Conservation (phyloP, 1,284 basidiomycete genomes). For the Chondrostereum purpureum region DNA sequence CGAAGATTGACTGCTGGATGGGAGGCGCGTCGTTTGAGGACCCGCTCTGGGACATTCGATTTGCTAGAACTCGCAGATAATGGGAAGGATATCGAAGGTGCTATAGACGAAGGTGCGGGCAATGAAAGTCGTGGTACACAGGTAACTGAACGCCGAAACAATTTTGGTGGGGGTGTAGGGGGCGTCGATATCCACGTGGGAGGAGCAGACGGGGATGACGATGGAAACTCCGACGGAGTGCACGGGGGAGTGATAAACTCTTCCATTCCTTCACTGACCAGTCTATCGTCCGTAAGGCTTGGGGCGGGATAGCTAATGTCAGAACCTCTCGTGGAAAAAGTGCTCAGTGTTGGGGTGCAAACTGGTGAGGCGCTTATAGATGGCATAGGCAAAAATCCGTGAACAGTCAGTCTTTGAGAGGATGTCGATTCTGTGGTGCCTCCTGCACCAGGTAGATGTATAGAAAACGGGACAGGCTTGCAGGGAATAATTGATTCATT, state of each 20-base stretch:
- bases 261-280: constrained; percentile 5
- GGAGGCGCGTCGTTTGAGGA: constrained; percentile 25
- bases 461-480: no score
- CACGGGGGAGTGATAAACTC: constrained; percentile 18
- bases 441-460: no score
- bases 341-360: constrained; percentile 38
- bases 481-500: no score
- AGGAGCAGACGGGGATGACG: constrained; percentile 11
- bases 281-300: constrained; percentile 1
- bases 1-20: constrained; percentile 21
- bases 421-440: no score
- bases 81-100: constrained; percentile 37
- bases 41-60: constrained; percentile 15
- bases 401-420: constrained; percentile 22
- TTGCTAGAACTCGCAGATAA: constrained; percentile 17
- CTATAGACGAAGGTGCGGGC: constrained; percentile 22
- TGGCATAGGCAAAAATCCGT: constrained; percentile 44
- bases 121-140: constrained; percentile 17
- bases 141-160: constrained; percentile 31
- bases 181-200: constrained; percentile 52
- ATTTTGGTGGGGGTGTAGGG: constrained; percentile 44
- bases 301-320: constrained; percentile 4
- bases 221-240: constrained; percentile 16
- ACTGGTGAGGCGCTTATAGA: constrained; percentile 55
- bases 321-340: constrained; percentile 17